Conservation (phyloP, 805 yeast species). For the Candida oleophila region DNA sequence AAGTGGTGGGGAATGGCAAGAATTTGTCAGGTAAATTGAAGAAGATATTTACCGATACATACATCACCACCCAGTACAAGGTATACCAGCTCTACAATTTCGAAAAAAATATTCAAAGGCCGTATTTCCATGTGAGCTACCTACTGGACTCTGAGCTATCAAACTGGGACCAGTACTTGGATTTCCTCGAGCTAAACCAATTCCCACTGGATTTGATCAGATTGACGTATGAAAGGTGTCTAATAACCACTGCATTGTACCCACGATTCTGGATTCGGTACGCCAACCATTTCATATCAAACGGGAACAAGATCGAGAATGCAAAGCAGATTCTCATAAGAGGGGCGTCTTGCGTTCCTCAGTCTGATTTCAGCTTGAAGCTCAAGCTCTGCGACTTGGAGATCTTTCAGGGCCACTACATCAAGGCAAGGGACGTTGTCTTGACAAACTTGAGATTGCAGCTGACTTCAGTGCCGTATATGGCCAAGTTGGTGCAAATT, state of each 20-base stretch:
- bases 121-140: constrained; percentile 35
- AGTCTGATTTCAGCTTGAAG: constrained; percentile 12
- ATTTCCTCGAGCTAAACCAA: constrained; percentile 45
- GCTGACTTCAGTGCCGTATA: background rate
- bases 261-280: constrained; percentile 51
- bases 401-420: constrained; percentile 31
- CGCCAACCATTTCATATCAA: constrained; percentile 37
- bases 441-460: constrained; percentile 17
- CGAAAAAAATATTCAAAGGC: constrained; percentile 43
- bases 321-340: constrained; percentile 41
- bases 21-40: constrained; percentile 34
- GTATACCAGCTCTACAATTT: constrained; percentile 48
- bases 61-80: constrained; percentile 54
- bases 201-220: constrained; percentile 21
- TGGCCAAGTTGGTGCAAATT: constrained; percentile 37
- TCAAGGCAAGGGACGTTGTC: constrained; percentile 37
- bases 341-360: constrained; percentile 24
- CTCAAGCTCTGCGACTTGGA: constrained; percentile 46
- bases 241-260: constrained; percentile 45
- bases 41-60: constrained; percentile 51
- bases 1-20: constrained; percentile 9
- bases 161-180: constrained; percentile 59
- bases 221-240: constrained; percentile 48
- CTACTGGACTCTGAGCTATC: constrained; percentile 48
- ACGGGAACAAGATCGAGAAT: constrained; percentile 19